A percentile compares a stretch with the other conserved stretches of the same genome.
Conservation (phyloP, 495 filamentous ascomycete genomes). For the Aspergillus bertholletiae region DNA sequence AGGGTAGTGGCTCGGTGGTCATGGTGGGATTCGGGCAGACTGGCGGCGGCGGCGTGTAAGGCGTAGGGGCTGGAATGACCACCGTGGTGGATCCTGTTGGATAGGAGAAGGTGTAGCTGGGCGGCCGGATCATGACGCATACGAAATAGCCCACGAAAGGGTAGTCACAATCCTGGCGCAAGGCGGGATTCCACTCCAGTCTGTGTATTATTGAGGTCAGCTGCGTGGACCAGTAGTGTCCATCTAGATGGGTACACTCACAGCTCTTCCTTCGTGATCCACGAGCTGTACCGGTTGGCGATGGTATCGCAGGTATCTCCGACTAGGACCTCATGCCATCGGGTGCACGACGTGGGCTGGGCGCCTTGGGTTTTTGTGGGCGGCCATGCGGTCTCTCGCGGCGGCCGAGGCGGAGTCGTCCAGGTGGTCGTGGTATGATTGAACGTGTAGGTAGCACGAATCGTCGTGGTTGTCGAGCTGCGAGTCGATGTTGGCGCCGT, state of each 20-base stretch:
- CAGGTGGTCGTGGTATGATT: conserved; percentile 8
- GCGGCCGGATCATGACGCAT: conserved; percentile 3
- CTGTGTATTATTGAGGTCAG: neutral
- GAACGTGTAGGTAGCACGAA: conserved; percentile 3
- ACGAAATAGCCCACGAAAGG: conserved; percentile 10
- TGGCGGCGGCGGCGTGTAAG: neutral
- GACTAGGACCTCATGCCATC: conserved; percentile 12
- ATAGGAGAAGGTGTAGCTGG: neutral
- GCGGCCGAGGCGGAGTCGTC: neutral
- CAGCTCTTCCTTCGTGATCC: conserved; percentile 7
- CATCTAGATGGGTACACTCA: neutral
- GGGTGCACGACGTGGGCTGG: conserved; percentile 15
- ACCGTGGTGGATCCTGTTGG: neutral
- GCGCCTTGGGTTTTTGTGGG: conserved; percentile 22
- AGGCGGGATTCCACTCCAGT: conserved; percentile 12
- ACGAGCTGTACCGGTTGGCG: neutral
- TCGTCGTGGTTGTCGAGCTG: neutral
- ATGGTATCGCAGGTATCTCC: conserved; percentile 23
- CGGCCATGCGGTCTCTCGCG: conserved; percentile 9
- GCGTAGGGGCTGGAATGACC: neutral
- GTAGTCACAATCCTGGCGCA: conserved; percentile 3
- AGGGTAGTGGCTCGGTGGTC: conserved; percentile 1
- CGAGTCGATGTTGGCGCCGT: neutral
- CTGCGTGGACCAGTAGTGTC: neutral
- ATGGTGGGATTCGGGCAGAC: neutral